Evolutionary conservation across 345 rosid species (phyloP).

Genomic region (Chamaenerion angustifolium): DNA sequence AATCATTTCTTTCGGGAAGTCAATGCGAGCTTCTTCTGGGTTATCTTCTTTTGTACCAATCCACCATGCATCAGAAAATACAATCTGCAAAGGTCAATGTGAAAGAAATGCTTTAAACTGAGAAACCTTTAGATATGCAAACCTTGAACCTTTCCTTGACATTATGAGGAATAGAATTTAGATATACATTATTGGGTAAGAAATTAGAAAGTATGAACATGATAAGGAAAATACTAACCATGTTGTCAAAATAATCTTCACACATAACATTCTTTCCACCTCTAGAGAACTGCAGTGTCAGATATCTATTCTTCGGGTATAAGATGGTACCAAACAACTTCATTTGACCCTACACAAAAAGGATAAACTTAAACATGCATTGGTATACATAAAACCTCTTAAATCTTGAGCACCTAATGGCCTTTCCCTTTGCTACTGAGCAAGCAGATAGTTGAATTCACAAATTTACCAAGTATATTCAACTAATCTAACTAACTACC

Average conservation of each 20-base stretch:
- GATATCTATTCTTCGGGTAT: conserved; percentile 44
- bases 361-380: background rate
- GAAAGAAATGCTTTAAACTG: no score
- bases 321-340: conserved; percentile 74
- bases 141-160: background rate
- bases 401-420: no score
- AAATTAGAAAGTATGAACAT: background rate
- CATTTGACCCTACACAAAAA: conserved; percentile 59
- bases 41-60: conserved; percentile 84
- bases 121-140: background rate
- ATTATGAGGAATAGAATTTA: background rate
- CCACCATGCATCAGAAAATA: conserved; percentile 95
- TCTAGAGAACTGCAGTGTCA: conserved; percentile 63
- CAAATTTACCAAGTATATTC: no score
- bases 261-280: conserved; percentile 73
- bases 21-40: conserved; percentile 61
- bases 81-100: conserved; percentile 38
- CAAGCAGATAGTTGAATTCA: no score
- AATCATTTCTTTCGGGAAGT: conserved; percentile 57
- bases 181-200: background rate
- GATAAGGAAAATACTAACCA: conserved; percentile 24
- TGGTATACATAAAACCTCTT: no score
- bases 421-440: no score
- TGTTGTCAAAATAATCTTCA: conserved; percentile 50
- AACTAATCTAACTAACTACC: no score